phyloP scores from a whole-genome alignment of 345 rosid species.

The Erysimum cheiranthoides region DNA sequence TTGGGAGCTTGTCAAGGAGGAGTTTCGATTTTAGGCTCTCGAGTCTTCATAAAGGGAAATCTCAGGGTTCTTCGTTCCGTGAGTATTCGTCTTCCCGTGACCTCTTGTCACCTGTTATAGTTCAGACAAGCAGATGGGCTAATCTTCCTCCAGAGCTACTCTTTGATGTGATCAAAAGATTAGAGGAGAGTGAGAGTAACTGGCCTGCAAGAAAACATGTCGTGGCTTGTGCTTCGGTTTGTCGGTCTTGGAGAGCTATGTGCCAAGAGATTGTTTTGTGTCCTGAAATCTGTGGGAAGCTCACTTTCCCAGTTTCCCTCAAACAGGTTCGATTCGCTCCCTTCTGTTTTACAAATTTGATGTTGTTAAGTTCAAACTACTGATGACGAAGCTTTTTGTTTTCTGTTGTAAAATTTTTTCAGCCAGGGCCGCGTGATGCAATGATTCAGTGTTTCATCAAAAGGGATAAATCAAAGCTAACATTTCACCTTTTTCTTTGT shows the following conservation, averaged over 20 bases:
- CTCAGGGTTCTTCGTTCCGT: slow-evolving; percentile 54
- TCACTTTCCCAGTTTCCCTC: slow-evolving; percentile 69
- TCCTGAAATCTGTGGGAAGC: slow-evolving; percentile 72
- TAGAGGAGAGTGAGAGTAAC: slow-evolving; percentile 69
- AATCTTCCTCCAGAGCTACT: slow-evolving; percentile 71
- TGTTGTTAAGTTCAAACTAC: not conserved
- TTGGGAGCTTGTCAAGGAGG: slow-evolving; percentile 75
- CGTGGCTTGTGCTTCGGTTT: slow-evolving; percentile 72
- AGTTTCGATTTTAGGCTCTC: slow-evolving; percentile 62
- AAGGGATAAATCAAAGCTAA: slow-evolving; percentile 71
- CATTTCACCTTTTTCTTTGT: slow-evolving; percentile 66
- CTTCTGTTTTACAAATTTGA: not conserved
- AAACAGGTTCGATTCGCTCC: slow-evolving; percentile 54
- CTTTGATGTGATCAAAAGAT: slow-evolving; percentile 63
- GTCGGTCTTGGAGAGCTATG: slow-evolving; percentile 70
- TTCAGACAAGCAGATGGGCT: slow-evolving; percentile 70
- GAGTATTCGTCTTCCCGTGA: slow-evolving; percentile 51
- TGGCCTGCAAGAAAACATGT: slow-evolving; percentile 72
- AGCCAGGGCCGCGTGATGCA: slow-evolving; percentile 73
- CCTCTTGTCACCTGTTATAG: slow-evolving; percentile 48
- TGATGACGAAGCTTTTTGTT: slow-evolving; percentile 16
- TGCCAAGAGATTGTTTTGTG: slow-evolving; percentile 67
- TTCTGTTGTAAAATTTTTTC: slow-evolving; percentile 23
- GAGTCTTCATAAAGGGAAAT: slow-evolving; percentile 64
- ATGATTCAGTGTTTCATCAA: slow-evolving; percentile 69